Evolutionary conservation across 495 filamentous ascomycete species (phyloP).

Genomic region (Tuber microsphaerosporum): DNA sequence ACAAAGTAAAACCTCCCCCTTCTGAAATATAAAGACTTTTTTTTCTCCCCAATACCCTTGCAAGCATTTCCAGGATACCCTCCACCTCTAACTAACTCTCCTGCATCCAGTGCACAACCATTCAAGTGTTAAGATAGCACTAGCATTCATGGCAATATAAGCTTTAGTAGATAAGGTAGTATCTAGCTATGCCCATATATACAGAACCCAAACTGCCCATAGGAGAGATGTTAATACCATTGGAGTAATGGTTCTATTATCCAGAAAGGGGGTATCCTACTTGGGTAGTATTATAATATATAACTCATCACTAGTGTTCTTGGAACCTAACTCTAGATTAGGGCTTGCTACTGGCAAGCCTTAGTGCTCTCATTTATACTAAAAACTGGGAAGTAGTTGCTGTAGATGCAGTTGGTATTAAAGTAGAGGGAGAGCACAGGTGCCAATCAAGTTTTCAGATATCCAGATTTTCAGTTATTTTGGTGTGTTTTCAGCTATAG

Average conservation of each 20-base stretch:
- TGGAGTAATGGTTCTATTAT: constrained; percentile 55
- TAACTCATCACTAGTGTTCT: constrained; percentile 47
- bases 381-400: too few relatives aligned
- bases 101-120: not conserved
- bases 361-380: too few relatives aligned
- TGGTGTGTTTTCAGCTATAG: too few relatives aligned
- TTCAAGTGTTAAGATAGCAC: constrained; percentile 53
- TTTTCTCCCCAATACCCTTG: not conserved
- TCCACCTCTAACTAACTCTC: not conserved
- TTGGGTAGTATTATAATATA: constrained; percentile 55
- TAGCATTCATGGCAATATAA: constrained; percentile 49
- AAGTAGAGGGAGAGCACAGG: too few relatives aligned
- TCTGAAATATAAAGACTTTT: not conserved
- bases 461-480: too few relatives aligned
- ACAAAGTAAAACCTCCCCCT: not conserved
- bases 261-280: constrained; percentile 47
- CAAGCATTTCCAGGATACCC: too few relatives aligned
- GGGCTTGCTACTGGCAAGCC: too few relatives aligned
- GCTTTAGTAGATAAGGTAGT: constrained; percentile 44
- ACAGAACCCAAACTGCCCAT: constrained; percentile 49
- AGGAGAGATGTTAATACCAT: constrained; percentile 46
- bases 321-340: constrained; percentile 37
- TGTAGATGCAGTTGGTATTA: too few relatives aligned
- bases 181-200: constrained; percentile 49
- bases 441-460: too few relatives aligned